Percentiles rank a stretch among this genome's conserved stretches.
These are phyloP conservation scores for Zasmidium angulare DNA, from an alignment of 2,329 filamentous ascomycete genomes.

Conservation along the genomic window DNA sequence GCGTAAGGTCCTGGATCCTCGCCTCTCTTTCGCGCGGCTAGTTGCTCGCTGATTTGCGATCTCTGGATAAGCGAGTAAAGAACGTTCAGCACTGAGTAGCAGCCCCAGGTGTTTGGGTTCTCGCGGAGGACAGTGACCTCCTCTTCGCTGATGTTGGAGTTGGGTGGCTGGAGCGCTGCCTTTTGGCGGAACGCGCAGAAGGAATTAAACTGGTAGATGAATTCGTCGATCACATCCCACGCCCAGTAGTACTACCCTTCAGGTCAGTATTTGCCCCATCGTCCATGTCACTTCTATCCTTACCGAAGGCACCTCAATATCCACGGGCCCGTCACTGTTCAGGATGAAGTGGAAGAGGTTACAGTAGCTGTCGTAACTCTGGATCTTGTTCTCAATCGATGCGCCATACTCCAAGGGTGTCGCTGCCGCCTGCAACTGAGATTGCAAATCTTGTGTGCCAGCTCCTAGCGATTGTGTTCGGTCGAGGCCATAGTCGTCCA, in stretches of 20 bases:
- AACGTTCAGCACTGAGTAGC: conserved; percentile 98
- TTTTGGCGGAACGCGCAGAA: conserved; percentile 97
- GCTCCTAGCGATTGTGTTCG: conserved; percentile 61
- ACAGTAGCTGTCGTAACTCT: conserved; percentile 99
- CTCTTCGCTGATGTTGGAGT: conserved; percentile 73
- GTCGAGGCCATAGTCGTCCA: conserved; percentile 63
- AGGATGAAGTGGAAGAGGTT: conserved; percentile 98
- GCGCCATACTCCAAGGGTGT: conserved; percentile 96
- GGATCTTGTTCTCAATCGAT: conserved; percentile 93
- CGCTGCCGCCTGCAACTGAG: conserved; percentile 84
- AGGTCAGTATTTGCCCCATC: conserved; percentile 4
- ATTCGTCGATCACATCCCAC: conserved; percentile 99
- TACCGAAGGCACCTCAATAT: conserved; percentile 94
- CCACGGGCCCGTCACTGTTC: conserved; percentile 98
- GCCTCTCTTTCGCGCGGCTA: conserved; percentile 88
- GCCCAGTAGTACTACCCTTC: conserved; percentile 90
- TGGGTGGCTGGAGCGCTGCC: conserved; percentile 66
- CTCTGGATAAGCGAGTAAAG: conserved; percentile 98
- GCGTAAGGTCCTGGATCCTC: conserved; percentile 86
- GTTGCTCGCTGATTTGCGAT: conserved; percentile 96
- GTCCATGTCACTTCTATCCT: conserved; percentile 42
- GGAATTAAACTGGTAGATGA: conserved; percentile 99
- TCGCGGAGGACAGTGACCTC: conserved; percentile 88
- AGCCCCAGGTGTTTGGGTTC: conserved; percentile 98
- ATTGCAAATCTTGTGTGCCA: conserved; percentile 88